Evolutionary conservation across 495 filamentous ascomycete genomes (phyloP), one percentile per base, ranked within the genome.

Genomic region (Aspergillus saccharolyticus): DNA sequence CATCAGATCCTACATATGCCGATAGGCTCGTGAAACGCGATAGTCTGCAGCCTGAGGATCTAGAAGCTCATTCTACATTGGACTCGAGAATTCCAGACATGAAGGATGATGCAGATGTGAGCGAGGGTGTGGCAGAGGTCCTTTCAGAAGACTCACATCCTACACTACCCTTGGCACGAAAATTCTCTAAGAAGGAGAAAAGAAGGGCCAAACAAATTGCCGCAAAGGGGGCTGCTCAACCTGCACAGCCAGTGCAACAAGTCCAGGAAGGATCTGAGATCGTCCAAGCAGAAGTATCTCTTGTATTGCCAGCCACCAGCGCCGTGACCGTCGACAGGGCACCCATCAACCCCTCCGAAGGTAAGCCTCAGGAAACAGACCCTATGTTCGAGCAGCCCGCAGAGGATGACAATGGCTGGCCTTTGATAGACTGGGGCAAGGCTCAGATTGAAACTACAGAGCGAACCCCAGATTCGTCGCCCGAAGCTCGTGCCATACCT

Each of bases 181-280:
- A 74, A 46, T 49, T 69, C 19, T 72, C 73, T 3, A 75, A 76
- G 62, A 75, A 72, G 48, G 71, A 77, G 47, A 77, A 73, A 59
- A 73, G 61, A 51, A 79, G 77, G 51, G 64, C 66, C 22, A 74
- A 74, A 65, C 70, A 75, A 42, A 63, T 72, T 28, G 60, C 53
- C 14, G 61, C 66, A 39, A 24, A 61, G 47, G 55, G 64, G 21
- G 16, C 30, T 22, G 6, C 28, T 20, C 62, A 65, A 19, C n/a
- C 43, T 15, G 20, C 42, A 21, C 55, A 28, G 51, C 55, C 39
- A n/a, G 22, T 30, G 25, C 55, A 39, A 48, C 55, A 63, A 42
- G 21, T 30, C 25, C 53, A 56, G 19, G 14, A 14, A 24, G 47
- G 64, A 60, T 30, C 53, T 55, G 21, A 56, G 39, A 45, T 44